Evolutionary conservation across 495 filamentous ascomycete species (phyloP).

Genomic region (Aspergillus conjunctus): DNA sequence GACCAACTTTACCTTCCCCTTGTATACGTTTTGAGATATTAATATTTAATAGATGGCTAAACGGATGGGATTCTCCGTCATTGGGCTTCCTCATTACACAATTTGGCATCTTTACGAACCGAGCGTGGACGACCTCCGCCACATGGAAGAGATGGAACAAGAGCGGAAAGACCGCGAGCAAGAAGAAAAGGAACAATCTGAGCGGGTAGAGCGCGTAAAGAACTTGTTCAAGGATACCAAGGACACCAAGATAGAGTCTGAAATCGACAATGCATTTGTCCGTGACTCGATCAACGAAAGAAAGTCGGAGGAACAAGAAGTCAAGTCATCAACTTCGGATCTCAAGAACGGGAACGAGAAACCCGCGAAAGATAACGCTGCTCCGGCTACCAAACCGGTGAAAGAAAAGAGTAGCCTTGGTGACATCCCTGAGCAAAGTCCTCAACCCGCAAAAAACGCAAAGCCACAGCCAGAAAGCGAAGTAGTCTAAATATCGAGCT

Average conservation of each 20-base stretch:
- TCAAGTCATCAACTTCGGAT: slow-evolving; percentile 7
- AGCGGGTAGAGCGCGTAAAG: slow-evolving; percentile 35
- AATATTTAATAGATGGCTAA: slow-evolving; percentile 79
- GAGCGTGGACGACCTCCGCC: slow-evolving; percentile 91
- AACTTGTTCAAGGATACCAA: slow-evolving; percentile 64
- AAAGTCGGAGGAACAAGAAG: slow-evolving; percentile 32
- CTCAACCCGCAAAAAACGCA: not conserved
- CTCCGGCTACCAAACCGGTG: slow-evolving; percentile 11
- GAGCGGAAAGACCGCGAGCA: slow-evolving; percentile 72
- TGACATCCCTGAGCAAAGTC: not conserved
- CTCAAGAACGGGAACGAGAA: slow-evolving; percentile 10
- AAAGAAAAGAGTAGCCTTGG: slow-evolving; percentile 4
- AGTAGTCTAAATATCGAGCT: not conserved
- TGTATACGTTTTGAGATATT: slow-evolving; percentile 25
- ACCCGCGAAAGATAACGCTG: not conserved
- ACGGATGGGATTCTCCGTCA: slow-evolving; percentile 93
- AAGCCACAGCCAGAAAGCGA: not conserved
- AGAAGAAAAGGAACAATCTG: slow-evolving; percentile 69
- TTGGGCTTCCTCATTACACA: slow-evolving; percentile 95
- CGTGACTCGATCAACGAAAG: slow-evolving; percentile 64
- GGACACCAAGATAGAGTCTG: slow-evolving; percentile 71
- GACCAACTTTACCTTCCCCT: slow-evolving; percentile 3
- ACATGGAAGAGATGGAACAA: slow-evolving; percentile 96
- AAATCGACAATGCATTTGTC: slow-evolving; percentile 77
- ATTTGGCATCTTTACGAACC: slow-evolving; percentile 99